Evolutionary conservation across 2,329 filamentous ascomycete species (phyloP).

Genomic region (Cordyceps militaris): DNA sequence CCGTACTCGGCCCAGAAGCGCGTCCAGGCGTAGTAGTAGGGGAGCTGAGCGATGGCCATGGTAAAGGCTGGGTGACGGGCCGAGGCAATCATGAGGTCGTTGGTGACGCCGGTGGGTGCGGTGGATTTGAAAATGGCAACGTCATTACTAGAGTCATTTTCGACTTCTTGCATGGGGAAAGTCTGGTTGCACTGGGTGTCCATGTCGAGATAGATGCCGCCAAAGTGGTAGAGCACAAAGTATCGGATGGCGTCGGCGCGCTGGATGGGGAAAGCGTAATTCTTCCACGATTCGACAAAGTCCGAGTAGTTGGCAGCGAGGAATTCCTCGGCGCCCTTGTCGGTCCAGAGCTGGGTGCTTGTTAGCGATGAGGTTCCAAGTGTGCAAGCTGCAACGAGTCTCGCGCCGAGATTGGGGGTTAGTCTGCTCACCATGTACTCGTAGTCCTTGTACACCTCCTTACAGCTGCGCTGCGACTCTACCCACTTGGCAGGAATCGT

Average conservation of each 20-base stretch:
- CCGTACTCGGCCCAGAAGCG: constrained; percentile 57
- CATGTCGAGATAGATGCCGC: constrained; percentile 65
- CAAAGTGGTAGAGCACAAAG: constrained; percentile 64
- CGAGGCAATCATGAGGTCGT: constrained; percentile 71
- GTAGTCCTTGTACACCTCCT: constrained; percentile 61
- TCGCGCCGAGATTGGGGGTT: neutral
- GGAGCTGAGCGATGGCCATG: constrained; percentile 59
- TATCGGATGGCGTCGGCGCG: constrained; percentile 67
- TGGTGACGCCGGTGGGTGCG: constrained; percentile 69
- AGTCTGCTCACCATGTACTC: constrained; percentile 58
- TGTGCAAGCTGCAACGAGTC: neutral
- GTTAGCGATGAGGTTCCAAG: neutral
- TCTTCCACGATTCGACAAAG: constrained; percentile 64
- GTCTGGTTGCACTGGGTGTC: constrained; percentile 25
- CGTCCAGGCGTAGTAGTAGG: constrained; percentile 47
- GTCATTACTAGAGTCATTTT: constrained; percentile 17
- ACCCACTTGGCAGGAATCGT: constrained; percentile 61
- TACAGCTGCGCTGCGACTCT: constrained; percentile 57
- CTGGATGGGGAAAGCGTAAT: constrained; percentile 64
- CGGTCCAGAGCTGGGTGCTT: constrained; percentile 58
- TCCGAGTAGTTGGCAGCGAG: constrained; percentile 63
- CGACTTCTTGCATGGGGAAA: constrained; percentile 23
- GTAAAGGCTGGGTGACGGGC: constrained; percentile 70
- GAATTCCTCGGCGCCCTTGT: constrained; percentile 58
- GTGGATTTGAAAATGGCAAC: constrained; percentile 39